Conservation (phyloP, 345 rosid species). For the Moringa oleifera region DNA sequence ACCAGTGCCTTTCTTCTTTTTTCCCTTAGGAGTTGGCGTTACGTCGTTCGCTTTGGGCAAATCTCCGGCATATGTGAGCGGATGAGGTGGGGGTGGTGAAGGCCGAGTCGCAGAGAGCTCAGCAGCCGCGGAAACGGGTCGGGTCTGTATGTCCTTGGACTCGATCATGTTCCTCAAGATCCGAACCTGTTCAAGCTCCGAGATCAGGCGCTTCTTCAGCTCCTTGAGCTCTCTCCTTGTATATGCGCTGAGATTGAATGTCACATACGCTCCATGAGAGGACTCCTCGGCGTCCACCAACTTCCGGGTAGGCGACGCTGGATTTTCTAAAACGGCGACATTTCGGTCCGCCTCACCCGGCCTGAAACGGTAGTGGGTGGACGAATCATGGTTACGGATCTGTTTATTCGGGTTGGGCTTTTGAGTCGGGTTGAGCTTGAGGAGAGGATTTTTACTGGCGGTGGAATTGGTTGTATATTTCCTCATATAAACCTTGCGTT, state of each 20-base stretch:
- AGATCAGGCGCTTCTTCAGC: constrained; percentile 49
- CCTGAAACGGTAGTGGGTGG: constrained; percentile 4
- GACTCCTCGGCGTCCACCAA: constrained; percentile 1
- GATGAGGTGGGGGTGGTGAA: too few species aligned
- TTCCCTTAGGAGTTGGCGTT: too few species aligned
- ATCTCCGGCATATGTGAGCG: too few species aligned
- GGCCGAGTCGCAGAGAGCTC: too few species aligned
- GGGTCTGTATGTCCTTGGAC: constrained; percentile 29
- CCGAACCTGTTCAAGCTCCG: constrained; percentile 73
- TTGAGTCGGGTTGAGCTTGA: constrained; percentile 10
- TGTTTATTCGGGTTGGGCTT: constrained; percentile 15
- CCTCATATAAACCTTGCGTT: constrained; percentile 30
- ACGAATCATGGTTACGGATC: constrained; percentile 16
- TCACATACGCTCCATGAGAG: constrained; percentile 19
- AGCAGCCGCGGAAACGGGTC: constrained; percentile 41
- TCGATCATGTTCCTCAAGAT: constrained; percentile 47
- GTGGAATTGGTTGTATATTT: constrained; percentile 20
- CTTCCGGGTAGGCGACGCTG: constrained; percentile 17
- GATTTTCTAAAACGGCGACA: too few species aligned
- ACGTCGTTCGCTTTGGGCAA: too few species aligned
- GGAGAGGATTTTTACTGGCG: neutral
- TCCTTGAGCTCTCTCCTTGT: constrained; percentile 47
- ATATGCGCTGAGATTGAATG: constrained; percentile 22
- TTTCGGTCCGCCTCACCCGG: neutral
- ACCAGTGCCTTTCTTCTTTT: too few species aligned